phyloP scores from a whole-genome alignment of 192 early-diverging fungal species.

The Oehlia diaphana region DNA sequence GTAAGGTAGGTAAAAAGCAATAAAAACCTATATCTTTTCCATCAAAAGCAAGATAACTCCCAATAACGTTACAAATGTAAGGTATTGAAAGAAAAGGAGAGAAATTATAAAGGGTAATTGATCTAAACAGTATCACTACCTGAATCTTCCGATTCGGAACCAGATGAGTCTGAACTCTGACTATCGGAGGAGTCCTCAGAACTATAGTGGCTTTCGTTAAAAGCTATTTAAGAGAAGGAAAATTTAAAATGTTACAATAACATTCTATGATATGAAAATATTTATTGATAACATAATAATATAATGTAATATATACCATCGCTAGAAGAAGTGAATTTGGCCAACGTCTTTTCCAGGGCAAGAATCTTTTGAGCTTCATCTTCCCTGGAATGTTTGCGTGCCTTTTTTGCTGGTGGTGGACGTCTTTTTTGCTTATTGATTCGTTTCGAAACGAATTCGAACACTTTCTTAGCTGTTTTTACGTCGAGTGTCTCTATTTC shows the following conservation, averaged over 20 bases:
- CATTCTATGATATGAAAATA: background rate
- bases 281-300: background rate
- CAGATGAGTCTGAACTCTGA: slow-evolving; percentile 58
- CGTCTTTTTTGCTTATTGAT: slow-evolving; percentile 50
- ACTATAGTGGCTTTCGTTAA: slow-evolving; percentile 25
- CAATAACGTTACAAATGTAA: background rate
- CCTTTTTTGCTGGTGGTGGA: slow-evolving; percentile 46
- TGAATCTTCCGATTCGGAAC: slow-evolving; percentile 82
- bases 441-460: slow-evolving; percentile 77
- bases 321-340: slow-evolving; percentile 43
- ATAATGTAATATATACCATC: slow-evolving; percentile 31
- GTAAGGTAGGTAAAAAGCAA: background rate
- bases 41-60: background rate
- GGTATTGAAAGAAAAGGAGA: background rate
- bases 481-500: slow-evolving; percentile 92
- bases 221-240: slow-evolving; percentile 50
- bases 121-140: slow-evolving; percentile 65
- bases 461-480: slow-evolving; percentile 78
- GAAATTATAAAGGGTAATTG: background rate
- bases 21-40: background rate
- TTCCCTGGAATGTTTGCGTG: slow-evolving; percentile 42
- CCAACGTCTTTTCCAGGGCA: slow-evolving; percentile 46
- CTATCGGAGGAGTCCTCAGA: slow-evolving; percentile 49
- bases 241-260: slow-evolving; percentile 30
- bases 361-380: slow-evolving; percentile 49